These are phyloP conservation scores for Vanrija sp. DNA, from an alignment of 1,284 basidiomycete genomes.

Conservation along the genomic window DNA sequence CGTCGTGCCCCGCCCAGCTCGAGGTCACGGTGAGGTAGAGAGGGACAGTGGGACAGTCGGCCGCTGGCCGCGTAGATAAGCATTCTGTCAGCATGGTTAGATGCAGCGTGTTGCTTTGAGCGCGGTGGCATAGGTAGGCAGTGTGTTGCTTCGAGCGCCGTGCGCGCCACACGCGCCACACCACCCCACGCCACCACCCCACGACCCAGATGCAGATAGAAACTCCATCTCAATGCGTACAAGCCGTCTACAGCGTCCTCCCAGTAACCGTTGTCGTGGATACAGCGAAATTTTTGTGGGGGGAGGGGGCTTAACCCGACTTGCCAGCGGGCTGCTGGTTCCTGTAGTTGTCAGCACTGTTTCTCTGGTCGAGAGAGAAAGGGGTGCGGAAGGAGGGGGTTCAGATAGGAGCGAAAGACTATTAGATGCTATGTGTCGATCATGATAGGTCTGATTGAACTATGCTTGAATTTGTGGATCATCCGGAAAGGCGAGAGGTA, in stretches of 20 bases:
- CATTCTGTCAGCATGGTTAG: neutral
- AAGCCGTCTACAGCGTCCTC: slow-evolving; percentile 20
- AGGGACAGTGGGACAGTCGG: neutral
- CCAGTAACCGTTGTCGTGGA: slow-evolving; percentile 3
- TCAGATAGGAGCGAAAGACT: slow-evolving; percentile 95
- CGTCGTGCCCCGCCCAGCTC: too few species aligned
- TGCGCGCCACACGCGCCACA: neutral
- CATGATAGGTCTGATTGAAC: slow-evolving; percentile 76
- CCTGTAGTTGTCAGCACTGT: slow-evolving; percentile 23
- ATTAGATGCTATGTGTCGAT: slow-evolving; percentile 68
- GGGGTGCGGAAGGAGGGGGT: slow-evolving; percentile 18
- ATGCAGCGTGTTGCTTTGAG: neutral
- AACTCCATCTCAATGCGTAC: slow-evolving; percentile 20
- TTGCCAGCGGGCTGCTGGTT: slow-evolving; percentile 49
- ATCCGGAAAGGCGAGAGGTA: slow-evolving; percentile 50
- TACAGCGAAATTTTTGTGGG: neutral
- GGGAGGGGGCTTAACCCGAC: slow-evolving; percentile 39
- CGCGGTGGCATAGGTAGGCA: neutral
- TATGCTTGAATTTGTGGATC: slow-evolving; percentile 70
- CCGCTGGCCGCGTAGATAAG: neutral
- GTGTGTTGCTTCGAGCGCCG: too few species aligned
- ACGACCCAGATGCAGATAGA: slow-evolving; percentile 11
- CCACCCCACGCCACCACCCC: neutral
- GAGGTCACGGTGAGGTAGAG: neutral
- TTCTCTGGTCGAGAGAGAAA: slow-evolving; percentile 3